Conservation (phyloP, 768 basidiomycete genomes). For the Panaeolus papilionaceus region DNA sequence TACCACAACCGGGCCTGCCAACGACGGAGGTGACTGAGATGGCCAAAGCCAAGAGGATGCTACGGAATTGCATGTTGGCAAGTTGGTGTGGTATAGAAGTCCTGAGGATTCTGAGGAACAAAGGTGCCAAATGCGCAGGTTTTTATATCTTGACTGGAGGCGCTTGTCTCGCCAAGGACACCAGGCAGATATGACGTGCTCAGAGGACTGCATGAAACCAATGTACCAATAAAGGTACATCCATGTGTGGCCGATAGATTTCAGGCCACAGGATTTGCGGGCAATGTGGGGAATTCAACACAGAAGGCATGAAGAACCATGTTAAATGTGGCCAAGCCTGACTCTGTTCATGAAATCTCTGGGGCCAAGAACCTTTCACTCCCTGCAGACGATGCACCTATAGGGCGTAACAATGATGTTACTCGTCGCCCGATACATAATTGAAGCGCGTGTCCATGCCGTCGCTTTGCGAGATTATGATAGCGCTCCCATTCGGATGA, state of each 20-base stretch:
- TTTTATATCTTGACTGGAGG: slow-evolving; percentile 2
- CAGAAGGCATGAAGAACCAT: neutral
- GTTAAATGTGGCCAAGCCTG: neutral
- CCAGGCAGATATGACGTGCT: neutral
- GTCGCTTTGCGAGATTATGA: neutral
- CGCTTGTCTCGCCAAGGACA: neutral
- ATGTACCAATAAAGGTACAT: neutral
- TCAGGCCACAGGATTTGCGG: slow-evolving; percentile 4
- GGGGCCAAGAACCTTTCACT: neutral
- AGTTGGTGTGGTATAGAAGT: neutral
- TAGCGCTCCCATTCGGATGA: neutral
- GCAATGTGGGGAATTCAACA: slow-evolving; percentile 12
- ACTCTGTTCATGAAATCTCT: neutral
- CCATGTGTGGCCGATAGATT: neutral
- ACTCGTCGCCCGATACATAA: neutral
- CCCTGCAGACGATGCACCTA: neutral
- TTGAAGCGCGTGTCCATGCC: slow-evolving; percentile 1
- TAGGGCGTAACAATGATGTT: neutral
- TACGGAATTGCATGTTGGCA: slow-evolving; percentile 7
- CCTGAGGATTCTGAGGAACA: slow-evolving; percentile 4
- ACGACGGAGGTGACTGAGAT: slow-evolving; percentile 3
- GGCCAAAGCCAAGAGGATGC: neutral
- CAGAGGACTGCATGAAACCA: neutral
- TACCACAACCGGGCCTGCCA: slow-evolving; percentile 38
- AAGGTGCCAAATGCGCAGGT: neutral